Percentiles rank a stretch among this genome's conserved stretches.
These are phyloP conservation scores for Fagopyrum tataricum DNA, from an alignment of 148 eudicot species.

Conservation along the genomic window DNA sequence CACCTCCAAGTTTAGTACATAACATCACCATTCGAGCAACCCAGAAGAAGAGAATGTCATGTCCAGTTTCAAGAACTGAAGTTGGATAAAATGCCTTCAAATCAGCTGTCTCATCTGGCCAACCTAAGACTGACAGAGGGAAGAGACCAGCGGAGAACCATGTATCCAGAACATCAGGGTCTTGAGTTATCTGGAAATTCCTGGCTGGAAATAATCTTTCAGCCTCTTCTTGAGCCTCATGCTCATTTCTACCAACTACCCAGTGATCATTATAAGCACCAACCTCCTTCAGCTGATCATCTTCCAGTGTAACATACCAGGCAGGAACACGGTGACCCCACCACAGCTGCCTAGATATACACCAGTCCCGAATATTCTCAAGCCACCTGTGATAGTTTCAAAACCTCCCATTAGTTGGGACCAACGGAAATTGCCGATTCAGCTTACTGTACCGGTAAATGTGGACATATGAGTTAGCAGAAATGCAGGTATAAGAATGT, in stretches of 20 bases:
- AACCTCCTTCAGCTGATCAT: constrained; percentile 63
- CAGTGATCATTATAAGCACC: constrained; percentile 82
- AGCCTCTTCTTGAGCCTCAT: constrained; percentile 72
- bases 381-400: constrained; percentile 64
- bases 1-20: constrained; percentile 75
- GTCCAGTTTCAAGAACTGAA: constrained; percentile 96
- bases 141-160: constrained; percentile 97
- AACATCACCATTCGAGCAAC: constrained; percentile 98
- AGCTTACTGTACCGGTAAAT: background rate
- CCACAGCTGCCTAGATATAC: constrained; percentile 97
- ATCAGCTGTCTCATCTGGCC: constrained; percentile 93
- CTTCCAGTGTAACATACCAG: constrained; percentile 81
- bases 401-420: constrained; percentile 12
- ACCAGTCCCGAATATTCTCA: constrained; percentile 94
- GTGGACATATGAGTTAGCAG: background rate
- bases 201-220: constrained; percentile 43
- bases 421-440: constrained; percentile 1
- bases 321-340: constrained; percentile 98
- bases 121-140: constrained; percentile 82
- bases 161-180: constrained; percentile 92
- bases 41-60: constrained; percentile 95
- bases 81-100: constrained; percentile 81
- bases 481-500: background rate
- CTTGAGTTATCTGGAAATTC: constrained; percentile 62
- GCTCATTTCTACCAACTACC: constrained; percentile 78